Evolutionary conservation across 768 basidiomycete species (phyloP).

Genomic region (Antrodiella citrinella): DNA sequence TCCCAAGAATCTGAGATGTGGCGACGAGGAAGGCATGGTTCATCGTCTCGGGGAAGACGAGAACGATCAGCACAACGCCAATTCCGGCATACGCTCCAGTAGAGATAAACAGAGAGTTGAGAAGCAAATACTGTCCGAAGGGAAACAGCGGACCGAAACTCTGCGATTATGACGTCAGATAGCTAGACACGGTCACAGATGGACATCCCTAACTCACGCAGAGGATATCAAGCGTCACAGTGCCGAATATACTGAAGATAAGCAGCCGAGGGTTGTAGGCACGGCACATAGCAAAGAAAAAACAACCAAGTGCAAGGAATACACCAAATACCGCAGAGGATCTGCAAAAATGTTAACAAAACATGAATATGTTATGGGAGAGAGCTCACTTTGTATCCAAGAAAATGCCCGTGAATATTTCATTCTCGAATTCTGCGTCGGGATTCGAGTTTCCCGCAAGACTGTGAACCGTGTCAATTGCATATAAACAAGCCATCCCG

Average conservation of each 20-base stretch:
- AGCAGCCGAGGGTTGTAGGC: conserved; percentile 39
- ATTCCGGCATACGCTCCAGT: conserved; percentile 41
- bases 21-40: conserved; percentile 31
- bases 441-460: conserved; percentile 30
- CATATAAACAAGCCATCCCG: no score
- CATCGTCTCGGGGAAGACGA: conserved; percentile 48
- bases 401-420: conserved; percentile 42
- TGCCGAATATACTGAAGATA: conserved; percentile 38
- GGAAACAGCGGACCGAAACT: conserved; percentile 44
- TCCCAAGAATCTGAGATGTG: conserved; percentile 22
- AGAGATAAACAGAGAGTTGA: conserved; percentile 35
- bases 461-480: no score
- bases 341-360: conserved; percentile 13
- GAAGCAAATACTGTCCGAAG: conserved; percentile 33
- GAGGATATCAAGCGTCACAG: conserved; percentile 37
- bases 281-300: conserved; percentile 36
- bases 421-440: conserved; percentile 27
- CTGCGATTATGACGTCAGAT: conserved; percentile 23
- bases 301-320: conserved; percentile 39
- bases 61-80: conserved; percentile 32
- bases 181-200: no score
- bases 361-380: background rate
- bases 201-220: no score
- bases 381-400: conserved; percentile 32
- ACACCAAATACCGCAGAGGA: conserved; percentile 38